These are phyloP conservation scores for Candolleomyces aberdarensis DNA, from an alignment of 768 basidiomycete species.

Conservation along the genomic window DNA sequence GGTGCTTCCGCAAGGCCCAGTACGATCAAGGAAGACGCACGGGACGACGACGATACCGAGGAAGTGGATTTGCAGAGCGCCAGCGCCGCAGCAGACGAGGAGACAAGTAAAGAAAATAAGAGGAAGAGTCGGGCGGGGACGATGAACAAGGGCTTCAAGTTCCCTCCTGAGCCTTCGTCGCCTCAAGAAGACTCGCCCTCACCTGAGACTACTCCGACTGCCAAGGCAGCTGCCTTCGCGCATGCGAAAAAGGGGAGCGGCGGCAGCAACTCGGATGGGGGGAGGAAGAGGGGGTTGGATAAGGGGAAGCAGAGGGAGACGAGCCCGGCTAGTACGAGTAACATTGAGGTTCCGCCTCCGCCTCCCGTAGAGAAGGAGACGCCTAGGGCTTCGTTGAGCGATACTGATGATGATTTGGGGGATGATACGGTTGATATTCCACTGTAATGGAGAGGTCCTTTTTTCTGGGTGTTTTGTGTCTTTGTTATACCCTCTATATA, in stretches of 20 bases:
- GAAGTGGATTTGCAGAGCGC: constrained; percentile 27
- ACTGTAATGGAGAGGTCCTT: background rate
- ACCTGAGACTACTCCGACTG: constrained; percentile 20
- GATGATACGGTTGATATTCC: constrained; percentile 12
- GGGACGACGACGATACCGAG: constrained; percentile 27
- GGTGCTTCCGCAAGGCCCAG: constrained; percentile 26
- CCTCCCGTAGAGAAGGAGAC: constrained; percentile 70
- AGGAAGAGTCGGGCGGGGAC: constrained; percentile 61
- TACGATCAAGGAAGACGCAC: constrained; percentile 41
- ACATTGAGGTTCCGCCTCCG: constrained; percentile 76
- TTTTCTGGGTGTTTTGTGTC: background rate
- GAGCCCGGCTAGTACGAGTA: constrained; percentile 37
- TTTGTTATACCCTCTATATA: too few species aligned
- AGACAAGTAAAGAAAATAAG: constrained; percentile 23
- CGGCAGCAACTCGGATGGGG: constrained; percentile 13
- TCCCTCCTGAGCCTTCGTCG: constrained; percentile 39
- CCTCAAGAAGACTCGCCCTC: constrained; percentile 27
- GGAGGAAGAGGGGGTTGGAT: constrained; percentile 7
- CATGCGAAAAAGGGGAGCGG: background rate
- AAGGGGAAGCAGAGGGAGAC: constrained; percentile 11
- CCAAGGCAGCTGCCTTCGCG: background rate
- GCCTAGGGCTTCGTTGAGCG: constrained; percentile 18
- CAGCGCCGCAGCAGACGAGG: constrained; percentile 7
- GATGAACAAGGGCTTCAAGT: constrained; percentile 77
- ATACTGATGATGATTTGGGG: constrained; percentile 5